A percentile compares a stretch with the other conserved stretches of the same genome.
Evolutionary conservation across 805 yeast species (phyloP).

Genomic region (Yueomyces sp.): DNA sequence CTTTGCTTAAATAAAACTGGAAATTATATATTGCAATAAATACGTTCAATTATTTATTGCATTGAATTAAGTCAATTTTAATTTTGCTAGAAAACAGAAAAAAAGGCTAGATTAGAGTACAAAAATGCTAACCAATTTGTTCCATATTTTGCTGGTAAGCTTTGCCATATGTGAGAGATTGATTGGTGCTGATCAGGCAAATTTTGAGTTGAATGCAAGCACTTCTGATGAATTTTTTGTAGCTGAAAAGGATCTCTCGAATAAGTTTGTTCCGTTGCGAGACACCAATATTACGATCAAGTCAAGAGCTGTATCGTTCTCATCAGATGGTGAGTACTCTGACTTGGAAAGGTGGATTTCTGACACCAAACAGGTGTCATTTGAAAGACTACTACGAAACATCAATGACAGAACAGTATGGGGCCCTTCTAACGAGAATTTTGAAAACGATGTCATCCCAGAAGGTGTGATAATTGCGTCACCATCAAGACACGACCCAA

Average conservation of each 20-base stretch:
- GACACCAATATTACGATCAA: not conserved
- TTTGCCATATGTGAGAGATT: too few relatives aligned
- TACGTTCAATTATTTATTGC: too few relatives aligned
- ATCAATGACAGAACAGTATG: conserved; percentile 28
- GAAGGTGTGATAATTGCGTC: conserved; percentile 74
- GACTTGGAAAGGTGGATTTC: not conserved
- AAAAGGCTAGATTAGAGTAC: too few relatives aligned
- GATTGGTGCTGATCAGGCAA: too few relatives aligned
- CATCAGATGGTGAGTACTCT: not conserved
- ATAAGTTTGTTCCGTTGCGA: not conserved
- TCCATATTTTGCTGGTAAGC: too few relatives aligned
- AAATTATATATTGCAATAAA: too few relatives aligned
- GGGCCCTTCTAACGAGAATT: not conserved
- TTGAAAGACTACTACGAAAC: conserved; percentile 32
- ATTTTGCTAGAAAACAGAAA: too few relatives aligned
- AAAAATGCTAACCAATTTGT: too few relatives aligned
- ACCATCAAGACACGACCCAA: conserved; percentile 57
- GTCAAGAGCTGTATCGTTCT: not conserved
- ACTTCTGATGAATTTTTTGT: not conserved
- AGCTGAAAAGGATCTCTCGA: not conserved
- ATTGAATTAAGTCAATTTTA: too few relatives aligned
- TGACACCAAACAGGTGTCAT: conserved; percentile 1
- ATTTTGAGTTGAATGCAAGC: too few relatives aligned
- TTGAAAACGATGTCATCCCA: not conserved
- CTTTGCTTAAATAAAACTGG: too few relatives aligned